Conservation (phyloP, 306 rosid species). For the Vachellia pachyceras region DNA sequence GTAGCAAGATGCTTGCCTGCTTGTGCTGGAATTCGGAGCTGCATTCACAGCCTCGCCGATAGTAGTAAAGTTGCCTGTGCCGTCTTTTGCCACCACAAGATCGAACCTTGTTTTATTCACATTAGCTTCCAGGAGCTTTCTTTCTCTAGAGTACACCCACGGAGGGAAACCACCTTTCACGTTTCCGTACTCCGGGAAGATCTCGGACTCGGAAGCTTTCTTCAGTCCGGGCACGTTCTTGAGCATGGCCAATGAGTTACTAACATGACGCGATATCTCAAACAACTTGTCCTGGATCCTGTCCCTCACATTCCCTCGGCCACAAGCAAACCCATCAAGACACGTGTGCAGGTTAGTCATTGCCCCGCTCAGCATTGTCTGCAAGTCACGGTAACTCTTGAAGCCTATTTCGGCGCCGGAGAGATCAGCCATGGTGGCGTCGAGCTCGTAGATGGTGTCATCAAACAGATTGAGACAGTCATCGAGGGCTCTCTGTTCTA, state of each 20-base stretch:
- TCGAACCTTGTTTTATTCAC: slow-evolving; percentile 53
- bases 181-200: slow-evolving; percentile 58
- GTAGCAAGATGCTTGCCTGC: slow-evolving; percentile 48
- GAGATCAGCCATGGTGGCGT: slow-evolving; percentile 53
- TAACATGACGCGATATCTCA: slow-evolving; percentile 55
- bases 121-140: slow-evolving; percentile 59
- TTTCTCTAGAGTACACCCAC: slow-evolving; percentile 62
- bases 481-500: slow-evolving; percentile 63
- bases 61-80: slow-evolving; percentile 75
- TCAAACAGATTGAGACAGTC: slow-evolving; percentile 75
- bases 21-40: slow-evolving; percentile 83
- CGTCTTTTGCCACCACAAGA: slow-evolving; percentile 85
- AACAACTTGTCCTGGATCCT: slow-evolving; percentile 45
- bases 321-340: slow-evolving; percentile 70
- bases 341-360: slow-evolving; percentile 90
- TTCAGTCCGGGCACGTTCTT: slow-evolving; percentile 58
- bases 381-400: slow-evolving; percentile 42
- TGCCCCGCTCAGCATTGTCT: slow-evolving; percentile 75
- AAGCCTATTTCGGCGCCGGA: slow-evolving; percentile 26
- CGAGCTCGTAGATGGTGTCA: slow-evolving; percentile 57
- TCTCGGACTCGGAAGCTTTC: slow-evolving; percentile 25
- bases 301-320: slow-evolving; percentile 41
- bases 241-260: slow-evolving; percentile 74
- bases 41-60: slow-evolving; percentile 67
- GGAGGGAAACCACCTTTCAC: slow-evolving; percentile 61